Percentiles rank a stretch among this genome's conserved stretches.
Evolutionary conservation across 2,329 filamentous ascomycete genomes (phyloP).

Genomic region (Aspergillaceae sp.): DNA sequence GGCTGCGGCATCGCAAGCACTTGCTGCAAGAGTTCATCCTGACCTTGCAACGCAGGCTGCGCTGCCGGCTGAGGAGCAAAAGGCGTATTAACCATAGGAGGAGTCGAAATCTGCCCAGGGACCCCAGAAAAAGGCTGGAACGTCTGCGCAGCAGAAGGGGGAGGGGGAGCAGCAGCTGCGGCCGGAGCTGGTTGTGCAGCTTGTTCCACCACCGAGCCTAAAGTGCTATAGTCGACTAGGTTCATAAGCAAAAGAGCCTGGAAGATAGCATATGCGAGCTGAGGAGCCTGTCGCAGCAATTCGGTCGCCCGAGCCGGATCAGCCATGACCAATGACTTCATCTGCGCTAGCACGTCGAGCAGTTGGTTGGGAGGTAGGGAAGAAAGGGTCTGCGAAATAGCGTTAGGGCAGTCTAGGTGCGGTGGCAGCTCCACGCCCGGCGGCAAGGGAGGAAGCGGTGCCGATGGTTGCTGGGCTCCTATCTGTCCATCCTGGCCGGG

Average conservation of each 20-base stretch:
- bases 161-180: constrained; percentile 19
- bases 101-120: constrained; percentile 44
- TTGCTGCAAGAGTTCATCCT: constrained; percentile 68
- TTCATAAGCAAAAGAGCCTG: constrained; percentile 89
- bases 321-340: constrained; percentile 78
- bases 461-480: constrained; percentile 39
- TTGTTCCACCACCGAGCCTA: constrained; percentile 70
- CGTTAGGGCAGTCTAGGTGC: constrained; percentile 75
- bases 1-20: constrained; percentile 73
- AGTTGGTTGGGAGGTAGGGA: constrained; percentile 81
- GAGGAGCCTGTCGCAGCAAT: constrained; percentile 78
- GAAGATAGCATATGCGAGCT: constrained; percentile 90
- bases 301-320: constrained; percentile 80
- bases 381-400: constrained; percentile 83
- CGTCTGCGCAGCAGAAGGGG: constrained; percentile 31
- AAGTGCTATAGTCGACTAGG: constrained; percentile 74
- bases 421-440: constrained; percentile 75
- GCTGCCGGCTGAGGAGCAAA: constrained; percentile 39
- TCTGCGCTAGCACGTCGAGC: constrained; percentile 85
- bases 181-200: constrained; percentile 31
- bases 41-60: constrained; percentile 44
- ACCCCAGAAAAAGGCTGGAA: constrained; percentile 30
- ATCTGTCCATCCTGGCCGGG: constrained; percentile 30
- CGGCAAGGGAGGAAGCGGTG: constrained; percentile 67
- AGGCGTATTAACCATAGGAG: constrained; percentile 38